Evolutionary conservation across 2,329 filamentous ascomycete species (phyloP), one percentile per base, ranked within the genome.

Genomic region (Arthrobotrys entomopaga): DNA sequence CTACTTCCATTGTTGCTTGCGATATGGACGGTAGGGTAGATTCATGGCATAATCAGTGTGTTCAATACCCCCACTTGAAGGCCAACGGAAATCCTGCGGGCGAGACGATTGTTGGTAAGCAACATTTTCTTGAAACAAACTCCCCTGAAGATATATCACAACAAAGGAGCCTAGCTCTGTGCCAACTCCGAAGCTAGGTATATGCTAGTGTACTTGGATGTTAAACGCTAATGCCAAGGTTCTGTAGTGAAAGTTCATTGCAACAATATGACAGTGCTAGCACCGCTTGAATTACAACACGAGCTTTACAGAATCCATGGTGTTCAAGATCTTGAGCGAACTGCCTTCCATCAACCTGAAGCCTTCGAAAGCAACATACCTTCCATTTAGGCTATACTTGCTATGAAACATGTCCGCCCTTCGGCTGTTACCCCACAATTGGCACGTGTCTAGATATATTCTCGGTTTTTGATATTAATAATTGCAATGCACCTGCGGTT

Each of bases 51-150:
- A 54, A 67, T 29, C 43, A 64, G n/a, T 64, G 67, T 56, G 22
- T 65, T 40, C 19, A 38, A 8, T 61, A 56, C 29, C 67, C 59
- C 8, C 38, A 52, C 46, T 29, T 42, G 16, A 42, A 53, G 59
- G 26, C 49, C 22, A 60, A 72, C 19, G 38, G 53, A 52, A 72
- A 72, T 60, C 54, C 60, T 72, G 34, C 46, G 16, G 67, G 60
- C 22, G 46, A 24, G 6, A 65, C 53, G 43, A 65, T 65, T 65
- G 67, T 72, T 72, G 67, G 67, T 72, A 57, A 60, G 60, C 60
- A 26, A 54, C 2, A 48, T 24, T 19, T 48, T 59, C 19, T 4
- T 64, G 60, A 72, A 72, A 72, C 60, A 22, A 40, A 6, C 29
- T 7, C 29, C 52, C 66, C 50, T 40, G 58, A 59, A 38, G 19